Conservation (phyloP, 1,139 yeast species). For the Saccharomycopsis hybrid region DNA sequence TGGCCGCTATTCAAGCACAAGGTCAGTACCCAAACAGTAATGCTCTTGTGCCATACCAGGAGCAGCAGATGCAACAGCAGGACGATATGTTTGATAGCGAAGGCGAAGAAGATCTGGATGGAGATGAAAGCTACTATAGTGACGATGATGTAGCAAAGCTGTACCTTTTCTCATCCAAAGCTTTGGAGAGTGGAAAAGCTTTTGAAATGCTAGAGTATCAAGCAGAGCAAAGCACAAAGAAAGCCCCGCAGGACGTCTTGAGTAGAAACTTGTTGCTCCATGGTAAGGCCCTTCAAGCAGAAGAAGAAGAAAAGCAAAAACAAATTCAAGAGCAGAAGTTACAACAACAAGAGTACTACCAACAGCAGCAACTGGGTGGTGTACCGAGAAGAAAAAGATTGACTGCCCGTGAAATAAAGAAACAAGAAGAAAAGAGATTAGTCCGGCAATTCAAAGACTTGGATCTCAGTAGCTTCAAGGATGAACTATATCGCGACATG, state of each 20-base stretch:
- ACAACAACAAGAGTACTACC: not conserved
- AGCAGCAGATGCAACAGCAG: not conserved
- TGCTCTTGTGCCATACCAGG: too few species aligned
- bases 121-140: too few species aligned
- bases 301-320: too few species aligned
- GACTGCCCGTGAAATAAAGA: not conserved
- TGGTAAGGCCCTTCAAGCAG: conserved; percentile 6
- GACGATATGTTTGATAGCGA: conserved; percentile 3
- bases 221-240: not conserved
- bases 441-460: not conserved
- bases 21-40: too few species aligned
- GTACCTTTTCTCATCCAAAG: conserved; percentile 5
- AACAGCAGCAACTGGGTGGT: not conserved
- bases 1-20: too few species aligned
- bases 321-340: too few species aligned
- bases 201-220: not conserved
- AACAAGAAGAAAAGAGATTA: not conserved
- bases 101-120: conserved; percentile 1
- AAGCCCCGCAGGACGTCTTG: conserved; percentile 8
- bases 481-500: conserved; percentile 1
- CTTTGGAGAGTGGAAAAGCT: conserved; percentile 1
- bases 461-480: not conserved
- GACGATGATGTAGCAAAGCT: not conserved
- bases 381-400: not conserved
- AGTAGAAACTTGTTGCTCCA: conserved; percentile 6